Conservation (phyloP, 2,329 filamentous ascomycete genomes). For the Orbilia blumenaviensis region DNA sequence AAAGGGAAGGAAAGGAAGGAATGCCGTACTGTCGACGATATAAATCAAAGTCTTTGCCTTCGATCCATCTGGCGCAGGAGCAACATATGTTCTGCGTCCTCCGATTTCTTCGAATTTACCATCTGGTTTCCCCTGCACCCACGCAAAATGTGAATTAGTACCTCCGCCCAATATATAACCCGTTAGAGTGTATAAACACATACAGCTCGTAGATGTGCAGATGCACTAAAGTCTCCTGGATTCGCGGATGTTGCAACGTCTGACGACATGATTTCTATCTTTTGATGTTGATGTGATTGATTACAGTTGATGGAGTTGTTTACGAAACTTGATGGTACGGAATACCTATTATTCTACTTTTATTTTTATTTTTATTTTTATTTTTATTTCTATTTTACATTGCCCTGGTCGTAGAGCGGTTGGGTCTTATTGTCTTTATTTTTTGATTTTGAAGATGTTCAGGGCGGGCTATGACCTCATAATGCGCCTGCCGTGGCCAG, state of each 20-base stretch:
- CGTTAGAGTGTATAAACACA: not conserved
- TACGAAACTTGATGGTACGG: not conserved
- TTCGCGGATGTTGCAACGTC: not conserved
- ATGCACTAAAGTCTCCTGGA: constrained; percentile 22
- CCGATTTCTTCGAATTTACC: constrained; percentile 42
- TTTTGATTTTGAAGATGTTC: not conserved
- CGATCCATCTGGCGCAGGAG: constrained; percentile 33
- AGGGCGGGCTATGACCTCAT: constrained; percentile 35
- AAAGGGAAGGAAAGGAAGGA: not conserved
- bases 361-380: too few species aligned
- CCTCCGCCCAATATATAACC: too few species aligned
- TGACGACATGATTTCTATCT: not conserved
- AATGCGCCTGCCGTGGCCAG: constrained; percentile 18
- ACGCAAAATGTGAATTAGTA: not conserved
- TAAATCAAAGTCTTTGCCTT: constrained; percentile 45
- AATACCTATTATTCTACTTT: too few species aligned
- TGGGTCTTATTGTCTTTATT: too few species aligned
- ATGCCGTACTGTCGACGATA: constrained; percentile 44
- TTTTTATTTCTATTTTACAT: not conserved
- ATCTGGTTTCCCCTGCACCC: constrained; percentile 20
- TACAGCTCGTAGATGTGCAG: constrained; percentile 27
- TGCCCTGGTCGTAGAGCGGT: too few species aligned
- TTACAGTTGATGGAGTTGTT: not conserved
- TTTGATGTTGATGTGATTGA: not conserved
- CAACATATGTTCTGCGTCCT: constrained; percentile 46